A percentile compares a stretch with the other conserved stretches of the same genome.
phyloP scores from a whole-genome alignment of 805 yeast species.

The Starmerella sirachaensis region DNA sequence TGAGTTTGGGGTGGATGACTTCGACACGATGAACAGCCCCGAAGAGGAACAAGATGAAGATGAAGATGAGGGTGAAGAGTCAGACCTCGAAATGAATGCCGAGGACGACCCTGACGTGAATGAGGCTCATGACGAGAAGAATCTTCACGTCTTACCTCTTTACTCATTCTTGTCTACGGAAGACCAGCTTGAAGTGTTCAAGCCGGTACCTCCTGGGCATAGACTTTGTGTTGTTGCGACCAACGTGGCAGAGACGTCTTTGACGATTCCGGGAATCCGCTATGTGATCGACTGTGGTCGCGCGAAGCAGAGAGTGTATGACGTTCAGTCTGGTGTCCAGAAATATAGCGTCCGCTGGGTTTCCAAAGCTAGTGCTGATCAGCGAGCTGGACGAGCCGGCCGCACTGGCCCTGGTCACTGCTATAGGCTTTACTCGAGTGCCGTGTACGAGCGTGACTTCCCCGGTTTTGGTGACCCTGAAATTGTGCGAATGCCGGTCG shows the following conservation, averaged over 20 bases:
- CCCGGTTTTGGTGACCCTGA: conserved; percentile 78
- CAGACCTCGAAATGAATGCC: conserved; percentile 33
- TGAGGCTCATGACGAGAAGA: conserved; percentile 39
- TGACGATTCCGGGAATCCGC: conserved; percentile 89
- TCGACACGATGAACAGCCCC: conserved; percentile 30
- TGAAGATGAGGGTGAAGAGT: conserved; percentile 32
- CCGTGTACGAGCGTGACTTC: conserved; percentile 80
- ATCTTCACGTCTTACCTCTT: conserved; percentile 79
- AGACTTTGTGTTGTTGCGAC: conserved; percentile 91
- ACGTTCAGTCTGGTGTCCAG: conserved; percentile 80
- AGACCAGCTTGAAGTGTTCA: conserved; percentile 88
- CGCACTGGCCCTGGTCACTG: conserved; percentile 99
- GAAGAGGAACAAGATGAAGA: conserved; percentile 34
- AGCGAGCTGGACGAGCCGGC: conserved; percentile 95
- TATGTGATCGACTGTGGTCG: conserved; percentile 95
- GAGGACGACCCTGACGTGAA: conserved; percentile 49
- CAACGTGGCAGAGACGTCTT: conserved; percentile 93
- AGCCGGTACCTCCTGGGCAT: conserved; percentile 71
- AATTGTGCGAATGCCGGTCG: conserved; percentile 88
- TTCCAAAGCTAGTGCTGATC: conserved; percentile 90
- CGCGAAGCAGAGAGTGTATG: conserved; percentile 73
- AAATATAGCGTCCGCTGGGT: conserved; percentile 86
- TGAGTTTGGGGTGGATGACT: conserved; percentile 35
- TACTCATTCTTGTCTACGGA: conserved; percentile 88
- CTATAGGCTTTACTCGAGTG: conserved; percentile 83